Percentiles rank a stretch among this genome's conserved stretches.
phyloP scores from a whole-genome alignment of 331 rosid species.

The Arachis monticola region DNA sequence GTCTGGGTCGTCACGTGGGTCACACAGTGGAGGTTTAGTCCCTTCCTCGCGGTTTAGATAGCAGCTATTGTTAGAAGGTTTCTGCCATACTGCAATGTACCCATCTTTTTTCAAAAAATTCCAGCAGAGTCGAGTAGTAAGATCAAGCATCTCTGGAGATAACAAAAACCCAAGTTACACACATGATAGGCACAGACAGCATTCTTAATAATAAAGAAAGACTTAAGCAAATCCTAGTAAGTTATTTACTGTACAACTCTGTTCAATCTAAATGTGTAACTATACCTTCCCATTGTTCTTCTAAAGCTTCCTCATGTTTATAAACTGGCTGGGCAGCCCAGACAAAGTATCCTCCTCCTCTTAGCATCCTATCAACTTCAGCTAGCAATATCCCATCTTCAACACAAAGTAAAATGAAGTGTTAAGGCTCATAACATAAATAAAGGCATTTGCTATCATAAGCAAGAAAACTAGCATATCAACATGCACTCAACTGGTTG shows the following conservation, averaged over 20 bases:
- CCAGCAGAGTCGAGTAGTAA: slow-evolving; percentile 89
- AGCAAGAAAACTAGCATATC: slow-evolving; percentile 26
- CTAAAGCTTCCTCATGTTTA: slow-evolving; percentile 80
- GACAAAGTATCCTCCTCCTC: slow-evolving; percentile 93
- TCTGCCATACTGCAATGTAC: slow-evolving; percentile 84
- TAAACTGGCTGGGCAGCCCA: slow-evolving; percentile 99
- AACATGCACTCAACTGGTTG: slow-evolving; percentile 20
- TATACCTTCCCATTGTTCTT: slow-evolving; percentile 90
- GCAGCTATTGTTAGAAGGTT: slow-evolving; percentile 70
- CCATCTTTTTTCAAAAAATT: slow-evolving; percentile 80
- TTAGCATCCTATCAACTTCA: slow-evolving; percentile 87
- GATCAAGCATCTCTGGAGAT: slow-evolving; percentile 80
- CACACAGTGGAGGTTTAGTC: slow-evolving; percentile 77
- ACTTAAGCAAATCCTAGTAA: slow-evolving; percentile 29
- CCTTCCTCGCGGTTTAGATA: slow-evolving; percentile 67
- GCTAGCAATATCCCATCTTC: slow-evolving; percentile 90
- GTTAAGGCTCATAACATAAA: slow-evolving; percentile 31
- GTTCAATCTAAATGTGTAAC: slow-evolving; percentile 3
- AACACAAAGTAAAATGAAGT: slow-evolving; percentile 40
- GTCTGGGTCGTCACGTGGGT: slow-evolving; percentile 75
- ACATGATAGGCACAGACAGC: slow-evolving; percentile 19
- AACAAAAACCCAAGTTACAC: slow-evolving; percentile 37
- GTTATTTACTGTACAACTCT: slow-evolving; percentile 26
- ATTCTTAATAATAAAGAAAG: slow-evolving; percentile 1
- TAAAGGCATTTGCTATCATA: not conserved